Conservation (phyloP, 2,329 filamentous ascomycete genomes). For the Colletotrichum sp. region DNA sequence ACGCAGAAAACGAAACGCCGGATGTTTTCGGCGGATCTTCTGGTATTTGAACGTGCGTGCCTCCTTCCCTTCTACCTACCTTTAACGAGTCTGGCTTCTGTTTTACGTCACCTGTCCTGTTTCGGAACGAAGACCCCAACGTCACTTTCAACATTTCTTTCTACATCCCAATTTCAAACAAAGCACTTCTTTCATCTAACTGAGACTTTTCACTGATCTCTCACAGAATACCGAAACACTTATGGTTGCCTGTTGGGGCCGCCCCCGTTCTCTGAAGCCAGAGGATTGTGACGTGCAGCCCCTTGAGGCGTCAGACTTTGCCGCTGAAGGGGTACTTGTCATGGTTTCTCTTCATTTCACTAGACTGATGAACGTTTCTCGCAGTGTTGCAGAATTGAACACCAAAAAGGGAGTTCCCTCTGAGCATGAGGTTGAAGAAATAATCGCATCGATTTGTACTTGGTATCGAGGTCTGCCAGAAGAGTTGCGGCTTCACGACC, state of each 20-base stretch:
- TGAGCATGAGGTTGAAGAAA: neutral
- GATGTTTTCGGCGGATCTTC: neutral
- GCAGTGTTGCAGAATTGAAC: neutral
- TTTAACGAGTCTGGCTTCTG: neutral
- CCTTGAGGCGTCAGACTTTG: neutral
- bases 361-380: neutral
- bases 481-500: neutral
- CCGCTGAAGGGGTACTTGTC: neutral
- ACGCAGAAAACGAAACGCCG: neutral
- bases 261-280: neutral
- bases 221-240: neutral
- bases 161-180: neutral
- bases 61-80: neutral
- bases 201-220: neutral
- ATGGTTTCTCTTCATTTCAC: neutral
- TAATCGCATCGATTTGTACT: neutral
- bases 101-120: fast-evolving
- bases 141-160: neutral
- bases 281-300: neutral
- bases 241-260: neutral
- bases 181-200: neutral
- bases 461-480: neutral
- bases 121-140: neutral
- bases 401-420: neutral
- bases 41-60: neutral